Base-by-base conservation (phyloP, 1,284 basidiomycete species). In the Tremellales sp. region DNA sequence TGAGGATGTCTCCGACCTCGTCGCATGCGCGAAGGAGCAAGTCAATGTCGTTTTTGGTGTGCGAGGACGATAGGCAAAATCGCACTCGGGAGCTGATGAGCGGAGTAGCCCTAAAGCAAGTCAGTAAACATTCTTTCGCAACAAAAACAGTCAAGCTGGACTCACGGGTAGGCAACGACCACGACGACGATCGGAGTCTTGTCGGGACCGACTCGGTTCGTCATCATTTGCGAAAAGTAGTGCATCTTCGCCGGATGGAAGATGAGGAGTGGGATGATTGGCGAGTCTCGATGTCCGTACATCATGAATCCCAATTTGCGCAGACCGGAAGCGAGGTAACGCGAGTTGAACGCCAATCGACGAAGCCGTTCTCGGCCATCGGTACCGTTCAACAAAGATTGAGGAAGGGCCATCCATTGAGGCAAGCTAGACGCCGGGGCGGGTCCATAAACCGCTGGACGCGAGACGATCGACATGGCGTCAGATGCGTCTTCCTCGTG, bases 11-110 rank as follows among this genome's bases (percentile, higher is more conserved):
- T 24, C 96, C 94, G 54, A 98, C 79, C 75, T 97, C 93, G 75
- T 97, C 90, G 67, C 87, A 92, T 5, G 94, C 93, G 37, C 81
- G 77, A 40, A 99, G 77, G 27, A 98, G 76, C 24, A 79, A 77
- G 75, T 98, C 94, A 48, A 98, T 84, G 66, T 99, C 96, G 65
- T 92, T 85, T 78, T 98, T 98, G 51, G 94, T 97, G 77, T 98
- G 94, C 47, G 90, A 80, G 4, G 94, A 88, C 49, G 87, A 91
- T 21, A 97, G 80, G 70, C 96, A 98, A 80, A 97, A 97, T 62
- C 94, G 80, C 35, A 94, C 91, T 21, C 96, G 82, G 40, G 84
- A 84, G 2, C 89, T 89, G 56, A 93, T 85, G 43, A 98, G 82
- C 8, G 92, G 86, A 21, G 93, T 97, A 0, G 92, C 92, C 3